phyloP scores from a whole-genome alignment of 805 yeast genomes.

The Isabelozyma rhagii region DNA sequence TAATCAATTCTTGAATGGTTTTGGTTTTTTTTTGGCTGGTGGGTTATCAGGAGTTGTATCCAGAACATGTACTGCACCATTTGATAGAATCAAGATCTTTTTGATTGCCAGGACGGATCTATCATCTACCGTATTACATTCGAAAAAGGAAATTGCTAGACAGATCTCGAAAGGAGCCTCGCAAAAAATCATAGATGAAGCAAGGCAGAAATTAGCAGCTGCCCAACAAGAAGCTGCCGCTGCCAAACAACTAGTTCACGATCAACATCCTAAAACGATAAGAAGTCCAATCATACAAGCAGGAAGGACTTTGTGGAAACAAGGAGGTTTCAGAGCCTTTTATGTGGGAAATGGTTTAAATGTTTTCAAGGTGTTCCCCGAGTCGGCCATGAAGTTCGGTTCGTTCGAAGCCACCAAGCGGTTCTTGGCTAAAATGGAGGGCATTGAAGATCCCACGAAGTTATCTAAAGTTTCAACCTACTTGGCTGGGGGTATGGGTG shows the following conservation, averaged over 20 bases:
- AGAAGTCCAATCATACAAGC: slow-evolving; percentile 80
- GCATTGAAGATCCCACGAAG: slow-evolving; percentile 64
- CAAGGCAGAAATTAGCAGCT: slow-evolving; percentile 24
- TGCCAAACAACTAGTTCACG: slow-evolving; percentile 22
- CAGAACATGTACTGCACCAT: slow-evolving; percentile 95
- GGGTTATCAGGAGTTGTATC: slow-evolving; percentile 95
- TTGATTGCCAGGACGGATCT: slow-evolving; percentile 87
- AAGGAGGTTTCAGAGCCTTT: slow-evolving; percentile 84
- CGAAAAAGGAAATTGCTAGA: slow-evolving; percentile 43
- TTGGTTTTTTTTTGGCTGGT: slow-evolving; percentile 91
- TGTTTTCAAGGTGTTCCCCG: slow-evolving; percentile 92
- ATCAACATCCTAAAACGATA: slow-evolving; percentile 42
- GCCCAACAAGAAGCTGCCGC: slow-evolving; percentile 23
- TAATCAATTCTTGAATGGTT: slow-evolving; percentile 73
- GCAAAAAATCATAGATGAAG: slow-evolving; percentile 32
- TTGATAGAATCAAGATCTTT: slow-evolving; percentile 91
- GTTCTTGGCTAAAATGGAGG: slow-evolving; percentile 69
- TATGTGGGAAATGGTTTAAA: slow-evolving; percentile 95
- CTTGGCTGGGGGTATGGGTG: slow-evolving; percentile 94
- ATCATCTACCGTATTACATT: slow-evolving; percentile 63
- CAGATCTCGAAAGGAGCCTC: slow-evolving; percentile 35
- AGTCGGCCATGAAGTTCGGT: slow-evolving; percentile 96
- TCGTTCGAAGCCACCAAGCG: slow-evolving; percentile 87
- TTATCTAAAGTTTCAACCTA: slow-evolving; percentile 78
- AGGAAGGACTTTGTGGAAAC: slow-evolving; percentile 72